A percentile compares a stretch with the other conserved stretches of the same genome.
Conservation (phyloP, 2,329 filamentous ascomycete genomes). For the Pseudogymnoascus destructans region DNA sequence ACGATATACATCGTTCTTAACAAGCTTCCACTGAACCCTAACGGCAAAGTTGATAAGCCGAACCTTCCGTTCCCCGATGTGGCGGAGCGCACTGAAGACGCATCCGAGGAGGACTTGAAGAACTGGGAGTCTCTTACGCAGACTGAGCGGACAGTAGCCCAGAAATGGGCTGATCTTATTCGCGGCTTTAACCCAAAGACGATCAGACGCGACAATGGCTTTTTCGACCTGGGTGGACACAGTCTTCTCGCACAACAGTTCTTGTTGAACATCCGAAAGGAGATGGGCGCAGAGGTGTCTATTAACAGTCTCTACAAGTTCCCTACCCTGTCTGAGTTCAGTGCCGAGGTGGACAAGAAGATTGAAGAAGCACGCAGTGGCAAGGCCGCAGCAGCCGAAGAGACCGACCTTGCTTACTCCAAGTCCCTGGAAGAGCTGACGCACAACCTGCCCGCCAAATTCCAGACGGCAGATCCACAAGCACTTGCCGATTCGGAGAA, state of each 20-base stretch:
- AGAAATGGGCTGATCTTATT: slow-evolving; percentile 63
- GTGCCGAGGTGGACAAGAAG: slow-evolving; percentile 37
- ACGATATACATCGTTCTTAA: slow-evolving; percentile 60
- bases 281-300: slow-evolving; percentile 48
- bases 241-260: slow-evolving; percentile 72
- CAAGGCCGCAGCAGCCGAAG: slow-evolving; percentile 33
- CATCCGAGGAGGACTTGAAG: slow-evolving; percentile 32
- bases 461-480: slow-evolving; percentile 25
- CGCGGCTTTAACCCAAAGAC: slow-evolving; percentile 53
- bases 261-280: slow-evolving; percentile 53
- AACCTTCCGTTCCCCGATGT: slow-evolving; percentile 70
- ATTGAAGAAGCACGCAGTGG: slow-evolving; percentile 2
- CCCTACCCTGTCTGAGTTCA: slow-evolving; percentile 42
- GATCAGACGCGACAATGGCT: slow-evolving; percentile 47
- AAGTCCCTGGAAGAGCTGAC: slow-evolving; percentile 36
- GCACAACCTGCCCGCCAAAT: slow-evolving; percentile 29
- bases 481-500: slow-evolving; percentile 24
- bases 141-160: slow-evolving; percentile 55
- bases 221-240: slow-evolving; percentile 73
- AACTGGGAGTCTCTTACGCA: slow-evolving; percentile 33
- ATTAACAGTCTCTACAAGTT: slow-evolving; percentile 60
- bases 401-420: slow-evolving; percentile 28
- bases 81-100: slow-evolving; percentile 28
- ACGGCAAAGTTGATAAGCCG: slow-evolving; percentile 72
- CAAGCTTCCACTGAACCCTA: slow-evolving; percentile 68